Evolutionary conservation across 139 green algal genomes (phyloP).

Genomic region (Astrephomene gubernaculifera): DNA sequence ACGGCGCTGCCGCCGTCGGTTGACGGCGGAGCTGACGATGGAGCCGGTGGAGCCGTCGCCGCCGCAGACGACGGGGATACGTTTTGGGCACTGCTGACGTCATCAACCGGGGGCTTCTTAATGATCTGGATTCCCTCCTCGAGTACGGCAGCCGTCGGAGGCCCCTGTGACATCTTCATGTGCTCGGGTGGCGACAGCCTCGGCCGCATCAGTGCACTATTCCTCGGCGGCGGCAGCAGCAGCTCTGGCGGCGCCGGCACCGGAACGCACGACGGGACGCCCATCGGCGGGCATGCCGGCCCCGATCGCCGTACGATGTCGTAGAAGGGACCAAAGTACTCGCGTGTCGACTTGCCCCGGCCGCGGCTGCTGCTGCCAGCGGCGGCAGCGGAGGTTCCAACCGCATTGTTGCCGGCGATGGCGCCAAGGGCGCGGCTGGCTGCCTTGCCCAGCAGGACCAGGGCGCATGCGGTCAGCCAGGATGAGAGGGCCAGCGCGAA

Average conservation of each 20-base stretch:
- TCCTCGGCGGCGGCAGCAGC: background rate
- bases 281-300: background rate
- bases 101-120: too few species aligned
- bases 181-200: too few species aligned
- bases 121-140: too few species aligned
- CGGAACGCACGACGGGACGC: slow-evolving; percentile 1
- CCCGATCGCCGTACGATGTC: background rate
- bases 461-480: slow-evolving; percentile 29
- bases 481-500: slow-evolving; percentile 13
- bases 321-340: slow-evolving; percentile 39
- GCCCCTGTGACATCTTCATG: too few species aligned
- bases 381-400: background rate
- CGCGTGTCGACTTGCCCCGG: background rate
- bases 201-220: too few species aligned
- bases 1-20: background rate
- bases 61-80: too few species aligned
- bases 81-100: too few species aligned
- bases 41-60: background rate
- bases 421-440: background rate
- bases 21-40: background rate
- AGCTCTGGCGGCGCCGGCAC: background rate
- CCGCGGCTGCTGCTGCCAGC: background rate
- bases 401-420: background rate
- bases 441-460: slow-evolving; percentile 18
- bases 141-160: too few species aligned